Base-by-base conservation (phyloP, 805 yeast species). In the Kuraishia piskuri region DNA sequence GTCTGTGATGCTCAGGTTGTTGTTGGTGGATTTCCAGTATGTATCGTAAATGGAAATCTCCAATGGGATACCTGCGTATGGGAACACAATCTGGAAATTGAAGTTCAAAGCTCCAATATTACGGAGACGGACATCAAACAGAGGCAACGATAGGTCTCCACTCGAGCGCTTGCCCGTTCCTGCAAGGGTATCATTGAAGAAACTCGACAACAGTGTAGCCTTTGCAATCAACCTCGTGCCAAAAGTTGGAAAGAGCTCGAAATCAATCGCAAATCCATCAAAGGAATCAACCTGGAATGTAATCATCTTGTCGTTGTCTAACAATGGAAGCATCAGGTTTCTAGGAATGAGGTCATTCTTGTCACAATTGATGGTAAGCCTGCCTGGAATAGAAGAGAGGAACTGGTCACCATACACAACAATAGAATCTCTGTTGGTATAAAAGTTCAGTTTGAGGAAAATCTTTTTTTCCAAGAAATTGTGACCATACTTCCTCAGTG, bases 31-130 rank as follows among this genome's bases (percentile, higher is more conserved):
- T 68, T 91, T 94, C 99, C 99, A 92, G 69, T 92, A 92, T 0
- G 98, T 92, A 63, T 91, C 97, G 65, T 88, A 90, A 70, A 90
- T 89, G 10, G 96, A 84, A 47, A 95, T 86, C 67, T 91, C 97
- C 55, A 92, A 71, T 3, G 96, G 86, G 0, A 70, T 71, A 6
- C 97, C 97, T 5, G 84, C 75, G 64, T 86, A 94, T n/a, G 99
- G 97, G 65, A 84, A 83, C 51, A 92, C 88, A 2, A 92, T 80
- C 61, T 89, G 91, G 68, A 83, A 90, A 57, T 82, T 80, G 68
- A 91, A 87, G 40, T 77, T 77, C 48, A 92, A 68, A 55, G 84
- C 86, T 14, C 99, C 99, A 55, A 91, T 85, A 54, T 86, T 83
- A 60, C 87, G 82, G 59, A 92, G 71, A 59, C 96, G 76, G 46